phyloP scores from a whole-genome alignment of 2,329 filamentous ascomycete genomes.

The Karstenula rhodostoma region DNA sequence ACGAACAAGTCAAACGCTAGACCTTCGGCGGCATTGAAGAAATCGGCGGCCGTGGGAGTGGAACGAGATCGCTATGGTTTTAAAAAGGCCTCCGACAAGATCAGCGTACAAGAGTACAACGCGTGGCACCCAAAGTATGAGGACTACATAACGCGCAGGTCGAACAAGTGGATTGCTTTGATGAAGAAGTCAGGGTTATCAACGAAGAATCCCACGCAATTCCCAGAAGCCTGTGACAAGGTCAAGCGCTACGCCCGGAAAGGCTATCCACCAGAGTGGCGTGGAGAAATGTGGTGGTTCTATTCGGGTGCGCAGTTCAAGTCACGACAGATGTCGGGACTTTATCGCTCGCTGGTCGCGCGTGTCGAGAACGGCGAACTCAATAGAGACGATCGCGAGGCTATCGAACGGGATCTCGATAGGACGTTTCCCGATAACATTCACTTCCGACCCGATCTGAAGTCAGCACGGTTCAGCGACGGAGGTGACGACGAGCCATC shows the following conservation, averaged over 20 bases:
- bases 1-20: slow-evolving; percentile 14
- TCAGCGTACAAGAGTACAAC: slow-evolving; percentile 80
- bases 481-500: slow-evolving; percentile 67
- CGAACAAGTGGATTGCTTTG: slow-evolving; percentile 82
- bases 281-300: slow-evolving; percentile 96
- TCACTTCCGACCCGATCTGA: slow-evolving; percentile 76
- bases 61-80: slow-evolving; percentile 88
- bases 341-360: slow-evolving; percentile 76
- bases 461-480: slow-evolving; percentile 27
- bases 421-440: slow-evolving; percentile 95
- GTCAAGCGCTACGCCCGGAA: slow-evolving; percentile 91
- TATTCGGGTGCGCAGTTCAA: slow-evolving; percentile 88
- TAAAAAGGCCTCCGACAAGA: slow-evolving; percentile 83
- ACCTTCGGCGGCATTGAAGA: slow-evolving; percentile 25
- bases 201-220: slow-evolving; percentile 75
- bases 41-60: slow-evolving; percentile 31
- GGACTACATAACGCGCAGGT: slow-evolving; percentile 75
- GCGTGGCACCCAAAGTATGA: slow-evolving; percentile 79
- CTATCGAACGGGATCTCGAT: slow-evolving; percentile 92
- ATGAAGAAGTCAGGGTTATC: slow-evolving; percentile 79
- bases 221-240: slow-evolving; percentile 81
- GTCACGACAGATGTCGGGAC: slow-evolving; percentile 68
- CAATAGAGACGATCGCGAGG: slow-evolving; percentile 79
- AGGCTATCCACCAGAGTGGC: slow-evolving; percentile 91
- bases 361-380: slow-evolving; percentile 69